Evolutionary conservation across 108 stramenopile genomes (phyloP).

Genomic region (Skeletonema potamos): DNA sequence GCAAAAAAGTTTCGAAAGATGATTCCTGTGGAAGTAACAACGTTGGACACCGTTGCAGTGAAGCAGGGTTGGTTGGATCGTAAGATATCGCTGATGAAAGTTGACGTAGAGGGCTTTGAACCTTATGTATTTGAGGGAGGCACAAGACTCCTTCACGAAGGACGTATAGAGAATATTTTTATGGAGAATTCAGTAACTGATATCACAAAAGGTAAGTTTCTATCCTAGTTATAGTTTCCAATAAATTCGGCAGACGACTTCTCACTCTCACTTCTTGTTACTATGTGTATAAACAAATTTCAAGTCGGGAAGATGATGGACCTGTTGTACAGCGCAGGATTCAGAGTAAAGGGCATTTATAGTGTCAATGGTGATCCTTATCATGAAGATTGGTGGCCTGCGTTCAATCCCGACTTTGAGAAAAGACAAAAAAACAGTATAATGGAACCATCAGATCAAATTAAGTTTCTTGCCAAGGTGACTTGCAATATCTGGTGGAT

Average conservation of each 20-base stretch:
- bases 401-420: constrained; percentile 1
- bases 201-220: background rate
- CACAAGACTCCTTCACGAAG: constrained; percentile 2
- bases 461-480: constrained; percentile 22
- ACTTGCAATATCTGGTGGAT: constrained; percentile 39
- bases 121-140: constrained; percentile 24
- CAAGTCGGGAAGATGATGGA: constrained; percentile 7
- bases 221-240: too few relatives aligned
- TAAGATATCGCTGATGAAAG: constrained; percentile 26
- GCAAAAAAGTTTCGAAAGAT: constrained; percentile 34
- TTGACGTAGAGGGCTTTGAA: constrained; percentile 42
- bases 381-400: constrained; percentile 28
- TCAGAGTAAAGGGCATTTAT: constrained; percentile 6
- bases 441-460: background rate
- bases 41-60: constrained; percentile 25
- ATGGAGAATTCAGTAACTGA: constrained; percentile 36
- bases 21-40: constrained; percentile 19
- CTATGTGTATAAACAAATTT: too few relatives aligned
- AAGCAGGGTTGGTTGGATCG: constrained; percentile 30
- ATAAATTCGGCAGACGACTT: too few relatives aligned
- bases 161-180: constrained; percentile 29
- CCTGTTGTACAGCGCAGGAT: constrained; percentile 23
- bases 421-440: background rate
- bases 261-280: background rate
- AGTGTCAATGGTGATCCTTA: constrained; percentile 39